These are phyloP conservation scores for Barnettozyma pratensis DNA, from an alignment of 805 yeast species.

Conservation along the genomic window DNA sequence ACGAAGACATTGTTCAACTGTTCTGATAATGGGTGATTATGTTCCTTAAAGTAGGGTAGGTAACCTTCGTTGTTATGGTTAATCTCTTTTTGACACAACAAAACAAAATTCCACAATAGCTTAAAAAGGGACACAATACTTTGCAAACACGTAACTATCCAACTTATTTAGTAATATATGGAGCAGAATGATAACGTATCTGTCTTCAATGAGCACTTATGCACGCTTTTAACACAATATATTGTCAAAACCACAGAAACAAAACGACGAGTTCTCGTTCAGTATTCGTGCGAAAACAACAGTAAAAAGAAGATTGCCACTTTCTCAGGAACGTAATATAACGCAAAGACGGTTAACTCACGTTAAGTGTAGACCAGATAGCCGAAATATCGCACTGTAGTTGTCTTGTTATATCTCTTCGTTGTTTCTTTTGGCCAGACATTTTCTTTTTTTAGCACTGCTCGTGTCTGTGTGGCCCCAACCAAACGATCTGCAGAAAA, in stretches of 20 bases:
- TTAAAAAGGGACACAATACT: too few relatives aligned
- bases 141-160: too few relatives aligned
- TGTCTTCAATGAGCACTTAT: too few relatives aligned
- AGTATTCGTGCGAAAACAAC: too few relatives aligned
- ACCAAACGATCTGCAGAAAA: not conserved
- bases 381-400: not conserved
- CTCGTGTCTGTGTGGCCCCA: not conserved
- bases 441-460: not conserved
- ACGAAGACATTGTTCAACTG: constrained; percentile 14
- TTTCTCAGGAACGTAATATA: too few relatives aligned
- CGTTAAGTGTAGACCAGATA: not conserved
- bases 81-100: not conserved
- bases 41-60: not conserved
- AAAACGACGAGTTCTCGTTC: too few relatives aligned
- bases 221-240: too few relatives aligned
- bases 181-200: too few relatives aligned
- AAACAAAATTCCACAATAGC: not conserved
- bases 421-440: not conserved
- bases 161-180: too few relatives aligned
- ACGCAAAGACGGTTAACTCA: too few relatives aligned
- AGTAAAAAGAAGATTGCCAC: too few relatives aligned
- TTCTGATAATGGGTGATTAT: not conserved
- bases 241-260: too few relatives aligned
- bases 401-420: not conserved
- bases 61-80: not conserved